Evolutionary conservation across 2,329 filamentous ascomycete species (phyloP), one percentile per base, ranked within the genome.

Genomic region (Colletotrichum sp.): DNA sequence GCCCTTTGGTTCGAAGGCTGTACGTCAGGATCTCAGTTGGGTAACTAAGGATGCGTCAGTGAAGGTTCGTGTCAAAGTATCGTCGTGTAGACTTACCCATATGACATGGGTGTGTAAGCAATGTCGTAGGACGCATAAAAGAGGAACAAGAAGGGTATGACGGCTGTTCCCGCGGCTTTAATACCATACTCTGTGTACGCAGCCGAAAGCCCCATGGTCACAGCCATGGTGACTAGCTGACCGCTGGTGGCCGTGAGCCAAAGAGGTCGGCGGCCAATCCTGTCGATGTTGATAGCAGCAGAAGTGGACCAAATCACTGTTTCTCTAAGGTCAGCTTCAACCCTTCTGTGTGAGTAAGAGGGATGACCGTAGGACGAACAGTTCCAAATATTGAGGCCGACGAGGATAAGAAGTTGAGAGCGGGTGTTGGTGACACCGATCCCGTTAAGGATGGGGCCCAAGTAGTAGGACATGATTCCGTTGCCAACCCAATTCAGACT

Each of bases 241-340:
- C 57, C 26, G 57, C 57, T 66, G 12, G 43, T 65, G 26, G 57
- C 57, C 5, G 57, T 60, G 7, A 60, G 57, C 72, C 67, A 75
- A 10, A 75, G 72, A 24, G 61, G 26, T 36, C 67, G 28, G 24
- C 72, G 67, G 13, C 72, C 72, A 30, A 28, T 61, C 18, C 12
- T 60, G 26, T 75, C 72, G n/a, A 69, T 63, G 28, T 63, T 71
- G 24, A 75, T 63, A 12, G 72, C 72, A 30, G 57, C 26, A 60
- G 57, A 60, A 32, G 57, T 60, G 1, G 57, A 60, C 57, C 13
- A 60, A 60, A 60, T 60, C 26, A 60, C 57, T 60, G 15, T 60
- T 32, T 60, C 24, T 26, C 26, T 4, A 5, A 30, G 16, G 30
- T 36, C 63, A 60, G 57, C 57, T 24, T 60, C 57, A 10, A 60